Percentiles rank a stretch among this genome's conserved stretches.
These are phyloP conservation scores for Sinapis alba DNA, from an alignment of 441 rosid species.

Conservation along the genomic window DNA sequence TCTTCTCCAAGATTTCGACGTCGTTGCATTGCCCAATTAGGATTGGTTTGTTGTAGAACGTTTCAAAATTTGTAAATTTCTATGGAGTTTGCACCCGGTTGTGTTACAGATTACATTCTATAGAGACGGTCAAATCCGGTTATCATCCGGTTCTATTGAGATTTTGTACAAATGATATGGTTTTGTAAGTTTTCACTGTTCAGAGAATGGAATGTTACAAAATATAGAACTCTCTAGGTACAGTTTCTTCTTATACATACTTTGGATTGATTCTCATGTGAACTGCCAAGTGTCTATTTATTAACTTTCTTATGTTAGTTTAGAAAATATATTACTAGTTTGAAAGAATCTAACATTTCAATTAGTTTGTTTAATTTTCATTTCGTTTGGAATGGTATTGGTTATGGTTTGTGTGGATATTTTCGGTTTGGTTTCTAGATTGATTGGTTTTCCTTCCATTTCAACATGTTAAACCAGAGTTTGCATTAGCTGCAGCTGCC, in stretches of 20 bases:
- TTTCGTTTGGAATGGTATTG: not conserved
- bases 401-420: not conserved
- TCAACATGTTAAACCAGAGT: not conserved
- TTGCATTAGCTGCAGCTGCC: not conserved
- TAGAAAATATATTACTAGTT: not conserved
- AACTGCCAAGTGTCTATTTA: not conserved
- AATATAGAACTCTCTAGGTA: not conserved
- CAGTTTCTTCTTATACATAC: not conserved
- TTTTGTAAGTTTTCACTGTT: not conserved
- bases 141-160: not conserved
- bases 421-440: not conserved
- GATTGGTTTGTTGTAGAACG: not conserved
- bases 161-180: not conserved
- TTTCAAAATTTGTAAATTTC: not conserved
- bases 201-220: not conserved
- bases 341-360: not conserved
- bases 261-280: not conserved
- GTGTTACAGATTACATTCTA: not conserved
- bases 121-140: not conserved
- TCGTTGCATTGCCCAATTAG: conserved; percentile 18
- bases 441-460: not conserved
- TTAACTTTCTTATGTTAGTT: not conserved
- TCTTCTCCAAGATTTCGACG: conserved; percentile 50
- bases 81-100: not conserved
- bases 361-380: not conserved